These are phyloP conservation scores for Trametes hirsuta DNA, from an alignment of 1,284 basidiomycete genomes.

Conservation along the genomic window DNA sequence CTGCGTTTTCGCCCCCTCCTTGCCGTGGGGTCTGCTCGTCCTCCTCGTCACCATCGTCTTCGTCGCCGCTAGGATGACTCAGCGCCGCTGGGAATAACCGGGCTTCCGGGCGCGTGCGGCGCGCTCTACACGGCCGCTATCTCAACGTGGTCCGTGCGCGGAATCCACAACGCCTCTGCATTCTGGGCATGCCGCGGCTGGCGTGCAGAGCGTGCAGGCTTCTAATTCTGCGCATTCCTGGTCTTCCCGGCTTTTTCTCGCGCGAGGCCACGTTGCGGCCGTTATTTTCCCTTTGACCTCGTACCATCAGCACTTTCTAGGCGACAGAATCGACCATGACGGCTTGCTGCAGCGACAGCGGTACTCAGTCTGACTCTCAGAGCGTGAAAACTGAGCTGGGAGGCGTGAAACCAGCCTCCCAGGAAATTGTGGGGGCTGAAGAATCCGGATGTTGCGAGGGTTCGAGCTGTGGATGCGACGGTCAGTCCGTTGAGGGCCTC, in stretches of 20 bases:
- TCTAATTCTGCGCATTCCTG: neutral
- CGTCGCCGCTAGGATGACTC: conserved; percentile 4
- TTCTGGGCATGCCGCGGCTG: conserved; percentile 5
- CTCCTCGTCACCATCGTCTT: neutral
- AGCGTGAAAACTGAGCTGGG: conserved; percentile 4
- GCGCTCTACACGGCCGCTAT: neutral
- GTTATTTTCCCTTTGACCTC: neutral
- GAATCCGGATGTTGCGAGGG: conserved; percentile 18
- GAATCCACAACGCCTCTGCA: neutral
- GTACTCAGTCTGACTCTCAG: conserved; percentile 5
- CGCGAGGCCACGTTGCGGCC: neutral
- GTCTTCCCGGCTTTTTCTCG: neutral
- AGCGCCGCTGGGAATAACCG: conserved; percentile 10
- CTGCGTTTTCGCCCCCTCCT: no score
- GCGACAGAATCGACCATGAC: conserved; percentile 8
- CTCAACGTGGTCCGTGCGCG: conserved; percentile 14
- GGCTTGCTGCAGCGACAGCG: conserved; percentile 17
- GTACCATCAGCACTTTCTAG: neutral
- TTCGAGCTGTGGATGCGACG: conserved; percentile 22
- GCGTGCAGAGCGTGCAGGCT: neutral
- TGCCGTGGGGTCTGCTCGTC: neutral
- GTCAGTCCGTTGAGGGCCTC: conserved; percentile 4
- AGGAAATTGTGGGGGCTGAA: neutral
- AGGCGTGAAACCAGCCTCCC: neutral
- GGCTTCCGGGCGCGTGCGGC: conserved; percentile 4